Evolutionary conservation across 345 rosid species (phyloP), one percentile per base, ranked within the genome.

Genomic region (Ceriops decandra): DNA sequence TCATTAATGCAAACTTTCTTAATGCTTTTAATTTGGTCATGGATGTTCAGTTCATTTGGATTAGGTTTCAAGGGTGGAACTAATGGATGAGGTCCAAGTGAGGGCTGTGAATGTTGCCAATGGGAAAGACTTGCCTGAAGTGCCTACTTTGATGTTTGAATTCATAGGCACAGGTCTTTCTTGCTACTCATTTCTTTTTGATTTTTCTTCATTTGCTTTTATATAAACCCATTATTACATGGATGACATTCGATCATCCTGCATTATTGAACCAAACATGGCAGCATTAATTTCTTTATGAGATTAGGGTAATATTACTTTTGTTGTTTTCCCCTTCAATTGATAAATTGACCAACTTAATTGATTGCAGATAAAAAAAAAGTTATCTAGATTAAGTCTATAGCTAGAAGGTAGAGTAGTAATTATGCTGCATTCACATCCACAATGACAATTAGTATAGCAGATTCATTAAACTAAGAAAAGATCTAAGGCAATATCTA

Each of bases 101-200:
- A 86, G 82, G 74, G 98, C 97, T 68, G 58, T 93, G 66, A 93
- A 93, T 82, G 57, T 85, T 78, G 98, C 97, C 47, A 93, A 93
- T 68, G 96, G 86, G 31, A 93, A 89, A 80, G 85, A 72, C 71
- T 81, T 89, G 68, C 88, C 82, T 51, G 96, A 93, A 82, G 75
- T 77, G 72, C 96, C 98, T 62, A 90, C 97, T 65, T 68, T 93
- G 83, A 89, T 93, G 97, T 93, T 93, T 63, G 98, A 93, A 74
- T 87, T 90, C 74, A 78, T 89, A 27, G 96, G 98, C 77, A 93
- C 98, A 47, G 90, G 98, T 91, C 36, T 59, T 46, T 52, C 5
- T 57, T 67, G 26, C 51, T 9, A 49, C 21, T 58, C 26, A 35
- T 30, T 57, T 58, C 17, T 46, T 70, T 28, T 31, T 63, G 10